Evolutionary conservation across 495 filamentous ascomycete species (phyloP).

Genomic region (Neurospora africana): DNA sequence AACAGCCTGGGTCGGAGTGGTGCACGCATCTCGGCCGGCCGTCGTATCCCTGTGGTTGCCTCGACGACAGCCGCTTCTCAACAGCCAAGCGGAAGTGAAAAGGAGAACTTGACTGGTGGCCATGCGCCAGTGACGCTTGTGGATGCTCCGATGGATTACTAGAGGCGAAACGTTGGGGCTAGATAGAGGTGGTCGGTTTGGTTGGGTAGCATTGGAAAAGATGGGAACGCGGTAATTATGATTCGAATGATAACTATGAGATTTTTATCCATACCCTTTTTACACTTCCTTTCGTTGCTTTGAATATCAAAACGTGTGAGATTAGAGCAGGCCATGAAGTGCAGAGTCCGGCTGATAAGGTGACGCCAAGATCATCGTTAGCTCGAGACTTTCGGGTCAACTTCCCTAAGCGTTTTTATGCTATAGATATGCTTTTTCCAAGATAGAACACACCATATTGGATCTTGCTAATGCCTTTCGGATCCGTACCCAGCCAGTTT

Average conservation of each 20-base stretch:
- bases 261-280: not conserved
- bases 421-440: too few relatives aligned
- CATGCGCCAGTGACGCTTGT: conserved; percentile 19
- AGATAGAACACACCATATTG: too few relatives aligned
- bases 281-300: not conserved
- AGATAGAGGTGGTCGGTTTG: not conserved
- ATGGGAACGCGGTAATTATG: not conserved
- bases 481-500: too few relatives aligned
- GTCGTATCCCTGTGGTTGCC: conserved; percentile 25
- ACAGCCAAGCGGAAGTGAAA: conserved; percentile 1
- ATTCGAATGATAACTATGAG: not conserved
- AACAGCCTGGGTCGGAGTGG: conserved; percentile 41
- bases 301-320: too few relatives aligned
- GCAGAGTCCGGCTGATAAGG: not conserved
- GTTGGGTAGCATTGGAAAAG: not conserved
- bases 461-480: too few relatives aligned
- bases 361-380: not conserved
- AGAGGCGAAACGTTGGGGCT: conserved; percentile 8
- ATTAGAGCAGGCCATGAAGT: not conserved
- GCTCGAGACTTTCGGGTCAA: too few relatives aligned
- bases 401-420: too few relatives aligned
- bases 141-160: conserved; percentile 29
- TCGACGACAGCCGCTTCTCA: conserved; percentile 3
- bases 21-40: conserved; percentile 31
- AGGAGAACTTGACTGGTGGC: not conserved